Percentiles rank a stretch among this genome's conserved stretches.
Evolutionary conservation across 2,329 filamentous ascomycete genomes (phyloP).

Genomic region (Penicillium sp.): DNA sequence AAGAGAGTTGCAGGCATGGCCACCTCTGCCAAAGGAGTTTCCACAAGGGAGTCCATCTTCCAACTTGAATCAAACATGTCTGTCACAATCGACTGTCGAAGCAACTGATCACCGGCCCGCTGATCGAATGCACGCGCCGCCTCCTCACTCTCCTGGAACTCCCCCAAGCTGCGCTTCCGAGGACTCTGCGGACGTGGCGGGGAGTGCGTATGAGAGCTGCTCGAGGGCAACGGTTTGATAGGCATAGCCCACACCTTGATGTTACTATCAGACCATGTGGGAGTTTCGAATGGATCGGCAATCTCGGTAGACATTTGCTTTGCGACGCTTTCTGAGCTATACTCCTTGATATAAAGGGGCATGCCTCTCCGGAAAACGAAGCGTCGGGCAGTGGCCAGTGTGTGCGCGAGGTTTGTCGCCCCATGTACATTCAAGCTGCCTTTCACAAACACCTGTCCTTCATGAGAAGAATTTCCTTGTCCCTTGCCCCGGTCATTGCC

Average conservation of each 20-base stretch:
- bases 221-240: conserved; percentile 32
- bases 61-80: conserved; percentile 76
- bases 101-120: conserved; percentile 41
- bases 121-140: conserved; percentile 14
- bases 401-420: conserved; percentile 70
- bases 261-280: conserved; percentile 69
- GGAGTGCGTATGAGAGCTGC: conserved; percentile 24
- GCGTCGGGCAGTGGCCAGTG: conserved; percentile 71
- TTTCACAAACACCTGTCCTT: conserved; percentile 15
- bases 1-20: conserved; percentile 65
- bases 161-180: conserved; percentile 48
- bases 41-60: conserved; percentile 63
- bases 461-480: conserved; percentile 3
- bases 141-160: conserved; percentile 36
- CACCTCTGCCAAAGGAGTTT: conserved; percentile 61
- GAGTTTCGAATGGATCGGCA: conserved; percentile 39
- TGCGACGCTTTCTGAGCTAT: conserved; percentile 38
- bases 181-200: conserved; percentile 25
- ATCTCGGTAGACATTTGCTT: conserved; percentile 18
- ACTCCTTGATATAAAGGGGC: conserved; percentile 65
- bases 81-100: conserved; percentile 59
- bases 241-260: conserved; percentile 82
- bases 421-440: conserved; percentile 64
- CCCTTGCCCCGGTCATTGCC: conserved; percentile 15
- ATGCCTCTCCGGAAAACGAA: conserved; percentile 84